These are phyloP conservation scores for Talaromyces islandicus DNA, from an alignment of 2,329 filamentous ascomycete species.

Conservation along the genomic window DNA sequence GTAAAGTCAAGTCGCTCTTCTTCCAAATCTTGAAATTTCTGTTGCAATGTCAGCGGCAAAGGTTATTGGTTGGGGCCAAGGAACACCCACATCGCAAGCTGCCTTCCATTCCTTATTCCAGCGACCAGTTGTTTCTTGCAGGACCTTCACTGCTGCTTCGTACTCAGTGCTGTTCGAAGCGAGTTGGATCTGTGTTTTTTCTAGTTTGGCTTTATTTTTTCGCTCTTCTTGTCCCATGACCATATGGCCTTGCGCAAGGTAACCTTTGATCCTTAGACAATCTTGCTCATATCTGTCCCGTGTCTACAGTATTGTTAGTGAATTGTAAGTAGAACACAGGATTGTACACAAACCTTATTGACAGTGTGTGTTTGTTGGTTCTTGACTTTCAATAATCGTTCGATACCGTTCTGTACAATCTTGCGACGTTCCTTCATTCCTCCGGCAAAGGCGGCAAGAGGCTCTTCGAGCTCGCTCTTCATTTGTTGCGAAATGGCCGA, in stretches of 20 bases:
- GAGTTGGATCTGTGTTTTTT: slow-evolving; percentile 96
- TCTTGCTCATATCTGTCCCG: slow-evolving; percentile 96
- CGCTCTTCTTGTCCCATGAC: slow-evolving; percentile 99
- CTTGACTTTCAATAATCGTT: slow-evolving; percentile 90
- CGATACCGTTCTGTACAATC: slow-evolving; percentile 89
- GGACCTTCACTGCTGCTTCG: slow-evolving; percentile 81
- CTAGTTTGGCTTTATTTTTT: slow-evolving; percentile 96
- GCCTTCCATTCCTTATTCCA: slow-evolving; percentile 99
- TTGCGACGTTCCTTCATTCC: slow-evolving; percentile 95
- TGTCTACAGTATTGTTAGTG: slow-evolving; percentile 47
- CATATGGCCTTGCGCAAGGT: slow-evolving; percentile 97
- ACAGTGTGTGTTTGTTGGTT: slow-evolving; percentile 83
- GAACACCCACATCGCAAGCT: slow-evolving; percentile 64
- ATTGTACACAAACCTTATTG: slow-evolving; percentile 65
- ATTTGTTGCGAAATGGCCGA: slow-evolving; percentile 86
- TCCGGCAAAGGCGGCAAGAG: slow-evolving; percentile 81
- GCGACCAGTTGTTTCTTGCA: slow-evolving; percentile 89
- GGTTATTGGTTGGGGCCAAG: background rate
- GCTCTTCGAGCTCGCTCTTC: slow-evolving; percentile 93
- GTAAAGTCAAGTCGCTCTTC: slow-evolving; percentile 95
- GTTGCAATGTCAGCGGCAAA: slow-evolving; percentile 16
- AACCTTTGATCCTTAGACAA: slow-evolving; percentile 96
- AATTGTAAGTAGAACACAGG: background rate
- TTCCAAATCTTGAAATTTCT: slow-evolving; percentile 98
- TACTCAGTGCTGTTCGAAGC: slow-evolving; percentile 89